These are phyloP conservation scores for Stemphylium lycopersici DNA, from an alignment of 2,329 filamentous ascomycete species.

Conservation along the genomic window DNA sequence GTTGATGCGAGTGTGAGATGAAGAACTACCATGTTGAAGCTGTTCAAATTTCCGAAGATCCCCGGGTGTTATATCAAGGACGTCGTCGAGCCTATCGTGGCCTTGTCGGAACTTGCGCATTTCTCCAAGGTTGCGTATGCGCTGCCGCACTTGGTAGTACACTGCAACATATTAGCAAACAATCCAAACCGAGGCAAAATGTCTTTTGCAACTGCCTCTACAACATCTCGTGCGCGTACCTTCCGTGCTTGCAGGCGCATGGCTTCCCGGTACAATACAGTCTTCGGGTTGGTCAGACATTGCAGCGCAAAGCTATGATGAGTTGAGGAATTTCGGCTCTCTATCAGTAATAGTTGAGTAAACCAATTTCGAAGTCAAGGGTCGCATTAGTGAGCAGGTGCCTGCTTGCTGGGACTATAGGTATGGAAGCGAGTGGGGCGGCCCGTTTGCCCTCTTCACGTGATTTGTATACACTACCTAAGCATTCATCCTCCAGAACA, in stretches of 20 bases:
- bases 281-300: conserved; percentile 3
- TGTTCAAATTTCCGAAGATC: conserved; percentile 4
- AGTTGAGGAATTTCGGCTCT: not conserved
- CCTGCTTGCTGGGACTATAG: not conserved
- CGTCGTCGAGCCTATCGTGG: not conserved
- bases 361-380: not conserved
- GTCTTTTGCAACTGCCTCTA: not conserved
- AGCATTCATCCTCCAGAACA: not conserved
- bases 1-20: not conserved
- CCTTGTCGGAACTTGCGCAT: conserved; percentile 7
- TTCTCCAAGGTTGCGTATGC: conserved; percentile 4
- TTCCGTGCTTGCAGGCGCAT: conserved; percentile 3
- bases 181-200: not conserved
- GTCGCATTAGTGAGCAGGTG: not conserved
- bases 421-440: conserved; percentile 11
- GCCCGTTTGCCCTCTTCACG: conserved; percentile 10
- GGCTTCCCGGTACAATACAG: not conserved
- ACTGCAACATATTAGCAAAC: conserved; percentile 6
- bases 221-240: not conserved
- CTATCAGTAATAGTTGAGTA: not conserved
- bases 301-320: not conserved
- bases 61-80: not conserved
- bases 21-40: not conserved
- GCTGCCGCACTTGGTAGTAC: conserved; percentile 2
- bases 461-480: not conserved